phyloP scores from a whole-genome alignment of 2,329 filamentous ascomycete genomes.

The Stachybotrys elegans region DNA sequence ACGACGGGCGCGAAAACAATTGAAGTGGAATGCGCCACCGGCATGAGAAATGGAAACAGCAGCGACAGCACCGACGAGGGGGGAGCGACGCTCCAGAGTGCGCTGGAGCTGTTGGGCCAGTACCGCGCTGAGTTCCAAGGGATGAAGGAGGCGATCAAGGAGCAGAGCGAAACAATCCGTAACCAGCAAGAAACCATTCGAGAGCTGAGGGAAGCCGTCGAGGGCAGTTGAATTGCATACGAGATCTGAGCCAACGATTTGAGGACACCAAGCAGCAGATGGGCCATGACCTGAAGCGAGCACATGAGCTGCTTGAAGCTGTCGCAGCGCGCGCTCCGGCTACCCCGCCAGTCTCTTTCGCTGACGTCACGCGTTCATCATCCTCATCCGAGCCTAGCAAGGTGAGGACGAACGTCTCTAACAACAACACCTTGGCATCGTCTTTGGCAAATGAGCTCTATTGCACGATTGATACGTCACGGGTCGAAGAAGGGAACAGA shows the following conservation, averaged over 20 bases:
- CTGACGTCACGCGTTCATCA: too few relatives aligned
- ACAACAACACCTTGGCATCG: too few relatives aligned
- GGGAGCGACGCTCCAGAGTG: background rate
- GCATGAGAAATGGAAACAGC: too few relatives aligned
- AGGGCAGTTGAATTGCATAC: background rate
- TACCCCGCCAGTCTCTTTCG: too few relatives aligned
- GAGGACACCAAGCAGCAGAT: background rate
- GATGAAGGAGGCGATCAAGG: background rate
- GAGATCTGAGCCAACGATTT: background rate
- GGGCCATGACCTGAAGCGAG: background rate
- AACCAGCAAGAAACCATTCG: background rate
- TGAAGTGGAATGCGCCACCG: too few relatives aligned
- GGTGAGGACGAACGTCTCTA: too few relatives aligned
- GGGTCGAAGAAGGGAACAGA: background rate
- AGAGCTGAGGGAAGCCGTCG: background rate
- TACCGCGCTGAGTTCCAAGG: background rate
- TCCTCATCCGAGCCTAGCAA: too few relatives aligned
- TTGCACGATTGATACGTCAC: background rate
- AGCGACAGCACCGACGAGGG: too few relatives aligned
- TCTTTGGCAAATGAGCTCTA: background rate
- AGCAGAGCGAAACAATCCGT: background rate
- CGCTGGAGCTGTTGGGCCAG: background rate
- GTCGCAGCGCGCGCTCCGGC: background rate
- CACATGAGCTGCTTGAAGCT: background rate
- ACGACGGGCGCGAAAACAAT: too few relatives aligned